Percentiles rank a stretch among this genome's conserved stretches.
These are phyloP conservation scores for Polygonum maritimum DNA, from an alignment of 148 eudicot genomes.

Conservation along the genomic window DNA sequence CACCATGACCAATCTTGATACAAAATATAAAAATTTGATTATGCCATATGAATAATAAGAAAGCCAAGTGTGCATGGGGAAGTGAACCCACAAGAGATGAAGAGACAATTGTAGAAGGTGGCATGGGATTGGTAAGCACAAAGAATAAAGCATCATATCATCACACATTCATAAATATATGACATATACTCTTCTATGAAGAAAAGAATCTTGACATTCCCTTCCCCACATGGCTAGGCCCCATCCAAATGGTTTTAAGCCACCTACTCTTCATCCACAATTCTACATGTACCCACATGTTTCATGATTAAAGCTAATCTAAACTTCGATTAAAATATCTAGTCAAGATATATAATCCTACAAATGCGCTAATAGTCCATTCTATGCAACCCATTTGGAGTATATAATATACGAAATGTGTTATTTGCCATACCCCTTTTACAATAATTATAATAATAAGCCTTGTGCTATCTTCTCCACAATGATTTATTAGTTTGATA, in stretches of 20 bases:
- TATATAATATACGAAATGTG: no score
- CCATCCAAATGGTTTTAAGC: background rate
- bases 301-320: background rate
- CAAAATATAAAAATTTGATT: background rate
- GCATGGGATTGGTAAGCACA: conserved; percentile 7
- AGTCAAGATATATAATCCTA: background rate
- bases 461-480: no score
- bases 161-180: background rate
- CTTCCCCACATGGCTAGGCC: conserved; percentile 1
- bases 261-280: background rate
- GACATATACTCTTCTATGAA: conserved; percentile 6
- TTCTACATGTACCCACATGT: background rate
- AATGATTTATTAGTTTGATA: no score
- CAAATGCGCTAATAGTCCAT: background rate
- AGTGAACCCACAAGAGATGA: conserved; percentile 8
- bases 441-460: no score
- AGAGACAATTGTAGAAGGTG: background rate
- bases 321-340: background rate
- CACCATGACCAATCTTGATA: conserved; percentile 1
- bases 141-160: background rate
- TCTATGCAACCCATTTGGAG: no score
- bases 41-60: background rate
- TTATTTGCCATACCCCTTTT: no score
- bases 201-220: conserved; percentile 10
- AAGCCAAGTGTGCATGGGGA: background rate